A percentile compares a stretch with the other conserved stretches of the same genome.
phyloP scores from a whole-genome alignment of 202 grass and related monocot species.

The Zizania palustris region DNA sequence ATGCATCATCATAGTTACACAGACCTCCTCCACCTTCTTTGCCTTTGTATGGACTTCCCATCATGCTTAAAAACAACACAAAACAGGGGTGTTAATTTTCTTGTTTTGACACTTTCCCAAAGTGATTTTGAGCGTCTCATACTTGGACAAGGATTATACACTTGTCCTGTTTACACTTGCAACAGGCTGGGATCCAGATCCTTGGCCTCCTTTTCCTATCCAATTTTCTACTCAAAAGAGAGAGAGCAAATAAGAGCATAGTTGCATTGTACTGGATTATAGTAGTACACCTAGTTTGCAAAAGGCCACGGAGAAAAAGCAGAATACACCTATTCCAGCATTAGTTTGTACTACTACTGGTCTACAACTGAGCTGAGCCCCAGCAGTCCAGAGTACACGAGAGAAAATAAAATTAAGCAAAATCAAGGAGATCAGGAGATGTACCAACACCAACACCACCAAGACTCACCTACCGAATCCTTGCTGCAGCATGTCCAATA shows the following conservation, averaged over 20 bases:
- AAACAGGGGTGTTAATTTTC: not conserved
- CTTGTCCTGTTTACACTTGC: conserved; percentile 24
- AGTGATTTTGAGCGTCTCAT: not conserved
- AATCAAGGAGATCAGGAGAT: not conserved
- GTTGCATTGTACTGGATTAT: too few species aligned
- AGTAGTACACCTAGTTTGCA: conserved; percentile 48
- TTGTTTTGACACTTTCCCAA: not conserved
- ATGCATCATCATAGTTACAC: not conserved
- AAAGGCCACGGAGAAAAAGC: conserved; percentile 32
- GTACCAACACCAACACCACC: not conserved
- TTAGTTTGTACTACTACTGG: conserved; percentile 14
- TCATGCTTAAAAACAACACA: conserved; percentile 5
- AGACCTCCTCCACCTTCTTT: not conserved
- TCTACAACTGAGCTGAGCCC: not conserved
- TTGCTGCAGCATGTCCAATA: conserved; percentile 41
- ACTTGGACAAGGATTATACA: conserved; percentile 23
- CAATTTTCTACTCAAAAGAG: too few species aligned
- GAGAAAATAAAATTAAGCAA: not conserved
- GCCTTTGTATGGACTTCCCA: conserved; percentile 7
- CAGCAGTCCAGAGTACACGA: conserved; percentile 3
- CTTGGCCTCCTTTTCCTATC: conserved; percentile 4
- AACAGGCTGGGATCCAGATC: not conserved
- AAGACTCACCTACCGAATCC: conserved; percentile 1
- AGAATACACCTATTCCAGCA: conserved; percentile 45
- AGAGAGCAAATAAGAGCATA: too few species aligned